Conservation (phyloP, 2,329 filamentous ascomycete species). For the Orbilia brochopaga region DNA sequence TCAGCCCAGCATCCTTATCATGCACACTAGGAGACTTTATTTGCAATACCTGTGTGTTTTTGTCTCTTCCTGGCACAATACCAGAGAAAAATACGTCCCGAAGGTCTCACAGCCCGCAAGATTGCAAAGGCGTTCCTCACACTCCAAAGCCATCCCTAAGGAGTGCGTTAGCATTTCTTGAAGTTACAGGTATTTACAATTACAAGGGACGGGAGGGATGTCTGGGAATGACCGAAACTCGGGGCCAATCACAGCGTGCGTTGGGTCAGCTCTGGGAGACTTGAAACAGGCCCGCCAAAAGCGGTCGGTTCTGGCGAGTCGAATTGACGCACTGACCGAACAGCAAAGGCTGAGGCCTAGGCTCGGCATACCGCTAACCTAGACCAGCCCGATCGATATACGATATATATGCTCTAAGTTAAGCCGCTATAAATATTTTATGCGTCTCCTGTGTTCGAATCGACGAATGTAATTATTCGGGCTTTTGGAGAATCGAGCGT, state of each 20-base stretch:
- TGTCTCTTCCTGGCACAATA: conserved; percentile 1
- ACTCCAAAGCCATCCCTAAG: background rate
- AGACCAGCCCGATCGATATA: too few relatives aligned
- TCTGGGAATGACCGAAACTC: background rate
- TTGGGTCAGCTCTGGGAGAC: background rate
- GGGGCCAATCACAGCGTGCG: background rate
- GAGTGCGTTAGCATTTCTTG: background rate
- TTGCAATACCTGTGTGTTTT: background rate
- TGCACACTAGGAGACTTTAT: background rate
- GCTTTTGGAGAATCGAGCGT: background rate
- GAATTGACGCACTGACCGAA: background rate
- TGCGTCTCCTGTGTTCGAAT: background rate
- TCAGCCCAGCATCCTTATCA: background rate
- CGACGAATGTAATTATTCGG: too few relatives aligned
- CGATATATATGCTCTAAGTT: background rate
- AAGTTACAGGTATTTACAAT: background rate
- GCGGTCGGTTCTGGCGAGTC: background rate
- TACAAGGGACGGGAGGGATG: conserved; percentile 2
- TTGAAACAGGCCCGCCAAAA: conserved; percentile 2
- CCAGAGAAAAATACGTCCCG: background rate
- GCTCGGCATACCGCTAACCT: too few relatives aligned
- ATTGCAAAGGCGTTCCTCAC: background rate
- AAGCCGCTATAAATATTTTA: background rate
- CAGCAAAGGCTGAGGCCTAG: too few relatives aligned
- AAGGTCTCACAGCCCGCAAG: background rate